Percentiles rank a stretch among this genome's conserved stretches.
These are phyloP conservation scores for Cercospora sojina DNA, from an alignment of 2,329 filamentous ascomycete species.

Conservation along the genomic window DNA sequence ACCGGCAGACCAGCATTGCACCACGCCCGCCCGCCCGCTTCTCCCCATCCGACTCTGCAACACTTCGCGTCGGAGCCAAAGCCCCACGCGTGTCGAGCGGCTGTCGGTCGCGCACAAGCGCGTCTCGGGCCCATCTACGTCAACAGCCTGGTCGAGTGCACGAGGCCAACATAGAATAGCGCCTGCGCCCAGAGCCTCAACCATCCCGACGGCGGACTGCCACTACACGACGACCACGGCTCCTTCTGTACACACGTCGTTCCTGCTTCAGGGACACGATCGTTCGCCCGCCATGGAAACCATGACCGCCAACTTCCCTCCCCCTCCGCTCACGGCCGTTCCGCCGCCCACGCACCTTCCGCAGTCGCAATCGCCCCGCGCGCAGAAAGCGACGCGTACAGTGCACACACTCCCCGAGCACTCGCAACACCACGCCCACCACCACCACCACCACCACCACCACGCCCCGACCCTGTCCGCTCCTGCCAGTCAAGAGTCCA, in stretches of 20 bases:
- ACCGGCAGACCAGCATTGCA: neutral
- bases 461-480: slow-evolving; percentile 26
- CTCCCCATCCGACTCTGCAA: neutral
- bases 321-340: slow-evolving; percentile 14
- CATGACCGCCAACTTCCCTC: slow-evolving; percentile 22
- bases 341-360: slow-evolving; percentile 13
- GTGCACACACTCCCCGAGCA: slow-evolving; percentile 15
- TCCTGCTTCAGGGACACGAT: neutral
- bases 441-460: neutral
- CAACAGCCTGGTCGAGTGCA: slow-evolving; percentile 7
- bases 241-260: neutral
- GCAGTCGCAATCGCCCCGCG: slow-evolving; percentile 15
- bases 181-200: neutral
- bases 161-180: slow-evolving; percentile 7
- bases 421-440: slow-evolving; percentile 15
- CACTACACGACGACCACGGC: neutral
- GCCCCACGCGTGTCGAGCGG: neutral
- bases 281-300: slow-evolving; percentile 22
- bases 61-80: neutral
- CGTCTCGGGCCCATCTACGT: slow-evolving; percentile 3
- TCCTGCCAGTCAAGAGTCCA: slow-evolving; percentile 36
- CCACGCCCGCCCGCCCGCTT: too few relatives aligned
- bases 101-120: neutral
- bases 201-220: neutral
- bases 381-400: slow-evolving; percentile 29